Evolutionary conservation across 495 filamentous ascomycete genomes (phyloP), one percentile per base, ranked within the genome.

Genomic region (Lophiotrema nucula): DNA sequence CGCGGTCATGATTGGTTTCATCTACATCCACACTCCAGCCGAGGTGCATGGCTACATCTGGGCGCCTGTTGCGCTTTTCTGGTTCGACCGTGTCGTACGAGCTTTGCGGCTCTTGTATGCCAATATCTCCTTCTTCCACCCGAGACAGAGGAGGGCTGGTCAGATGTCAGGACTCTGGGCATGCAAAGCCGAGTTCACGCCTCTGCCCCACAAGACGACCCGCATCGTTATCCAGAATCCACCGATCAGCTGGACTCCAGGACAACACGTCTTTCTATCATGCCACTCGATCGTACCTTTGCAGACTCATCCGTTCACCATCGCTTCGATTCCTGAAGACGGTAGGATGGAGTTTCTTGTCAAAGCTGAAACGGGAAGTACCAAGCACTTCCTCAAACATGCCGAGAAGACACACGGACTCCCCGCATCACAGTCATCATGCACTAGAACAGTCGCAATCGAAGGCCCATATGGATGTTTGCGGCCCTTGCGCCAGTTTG

Each of bases 291-390:
- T 95, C 6, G 83, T 79, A 0, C 81, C 82, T 0, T 65, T 90
- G 3, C 87, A 95, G 68, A 82, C 81, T 0, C 90, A 96, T 51
- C 90, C 90, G 0, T 93, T 92, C 67, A 92, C 89, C 5, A 89
- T 95, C 53, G 79, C 84, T 22, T 82, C 81, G 1, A 70, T 84
- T 8, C 81, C 84, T 0, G 71, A 67, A 1, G 81, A 83, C 43
- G 73, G 77, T 6, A 74, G 75, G 42, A 77, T 93, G 58, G 87
- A 90, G 58, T 82, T 95, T 33, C 75, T 89, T 18, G 77, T 93
- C 10, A 83, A 86, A 42, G 81, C 86, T 1, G 83, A 90, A 58
- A 74, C 75, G 33, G 89, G 90, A 3, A 86, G 87, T 42, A 92
- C 90, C 0, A 76, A 74, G 31, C 76, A 82, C 0, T 79, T 93